phyloP scores from a whole-genome alignment of 441 rosid species.

The Erodium texanum region DNA sequence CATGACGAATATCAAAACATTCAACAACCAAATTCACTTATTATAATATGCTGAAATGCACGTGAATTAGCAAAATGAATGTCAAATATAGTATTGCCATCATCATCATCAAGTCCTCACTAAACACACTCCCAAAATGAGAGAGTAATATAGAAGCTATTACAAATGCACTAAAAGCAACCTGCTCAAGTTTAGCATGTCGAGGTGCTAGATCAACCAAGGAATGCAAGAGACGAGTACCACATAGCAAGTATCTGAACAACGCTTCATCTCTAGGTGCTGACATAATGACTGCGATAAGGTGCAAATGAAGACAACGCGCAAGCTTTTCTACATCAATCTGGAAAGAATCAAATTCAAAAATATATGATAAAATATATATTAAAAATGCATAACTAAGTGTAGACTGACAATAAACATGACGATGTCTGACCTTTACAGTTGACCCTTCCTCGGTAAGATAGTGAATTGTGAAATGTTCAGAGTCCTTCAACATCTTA shows the following conservation, averaged over 20 bases:
- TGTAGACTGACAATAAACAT: constrained; percentile 10
- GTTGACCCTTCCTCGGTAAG: constrained; percentile 33
- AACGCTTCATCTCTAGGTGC: constrained; percentile 44
- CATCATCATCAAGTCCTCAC: neutral
- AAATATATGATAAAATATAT: constrained; percentile 4
- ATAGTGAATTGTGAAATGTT: constrained; percentile 42
- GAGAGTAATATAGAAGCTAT: neutral
- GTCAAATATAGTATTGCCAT: neutral
- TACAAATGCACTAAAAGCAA: constrained; percentile 20
- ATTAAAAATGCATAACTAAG: neutral
- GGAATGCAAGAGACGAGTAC: constrained; percentile 74
- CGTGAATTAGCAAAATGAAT: neutral
- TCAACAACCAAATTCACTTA: neutral
- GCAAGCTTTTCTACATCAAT: constrained; percentile 75
- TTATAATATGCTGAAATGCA: neutral
- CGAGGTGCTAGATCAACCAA: constrained; percentile 68
- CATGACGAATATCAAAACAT: neutral
- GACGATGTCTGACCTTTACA: constrained; percentile 41
- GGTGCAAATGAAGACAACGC: constrained; percentile 72
- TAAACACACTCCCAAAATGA: neutral
- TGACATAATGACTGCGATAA: constrained; percentile 55
- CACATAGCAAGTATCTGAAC: constrained; percentile 48
- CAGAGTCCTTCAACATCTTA: constrained; percentile 62
- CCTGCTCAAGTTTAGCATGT: constrained; percentile 84
- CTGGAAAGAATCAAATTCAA: constrained; percentile 39